phyloP scores from a whole-genome alignment of 108 stramenopile genomes.

The Cyclotella choctawhatcheeana region DNA sequence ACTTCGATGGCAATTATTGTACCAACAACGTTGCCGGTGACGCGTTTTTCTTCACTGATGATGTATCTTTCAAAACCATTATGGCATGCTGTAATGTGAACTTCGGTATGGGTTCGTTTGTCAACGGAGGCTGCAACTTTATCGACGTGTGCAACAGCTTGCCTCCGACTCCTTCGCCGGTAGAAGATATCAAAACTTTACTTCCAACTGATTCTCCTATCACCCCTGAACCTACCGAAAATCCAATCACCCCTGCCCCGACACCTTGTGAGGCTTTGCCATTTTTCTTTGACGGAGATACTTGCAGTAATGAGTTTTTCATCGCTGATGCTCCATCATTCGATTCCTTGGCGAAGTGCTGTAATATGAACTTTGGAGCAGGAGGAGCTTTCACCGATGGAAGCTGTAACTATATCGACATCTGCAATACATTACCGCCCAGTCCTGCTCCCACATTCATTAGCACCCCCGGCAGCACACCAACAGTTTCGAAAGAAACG shows the following conservation, averaged over 20 bases:
- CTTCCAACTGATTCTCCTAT: neutral
- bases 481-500: conserved; percentile 22
- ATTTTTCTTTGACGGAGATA: conserved; percentile 3
- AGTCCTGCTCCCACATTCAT: conserved; percentile 8
- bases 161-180: neutral
- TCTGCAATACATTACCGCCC: neutral
- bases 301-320: conserved; percentile 12
- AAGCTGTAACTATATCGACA: conserved; percentile 3
- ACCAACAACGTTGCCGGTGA: no score
- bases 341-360: neutral
- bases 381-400: neutral
- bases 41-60: no score
- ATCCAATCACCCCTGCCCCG: conserved; percentile 1
- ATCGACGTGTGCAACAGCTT: neutral
- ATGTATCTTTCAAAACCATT: no score
- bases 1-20: no score
- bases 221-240: neutral
- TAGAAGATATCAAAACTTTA: neutral
- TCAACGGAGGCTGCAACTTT: neutral
- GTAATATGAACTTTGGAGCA: neutral
- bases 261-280: neutral
- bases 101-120: neutral
- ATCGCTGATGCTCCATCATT: conserved; percentile 1
- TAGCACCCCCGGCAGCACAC: conserved; percentile 20
- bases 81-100: no score